A percentile compares a stretch with the other conserved stretches of the same genome.
phyloP scores from a whole-genome alignment of 305 asterid species.

The Withania somnifera region DNA sequence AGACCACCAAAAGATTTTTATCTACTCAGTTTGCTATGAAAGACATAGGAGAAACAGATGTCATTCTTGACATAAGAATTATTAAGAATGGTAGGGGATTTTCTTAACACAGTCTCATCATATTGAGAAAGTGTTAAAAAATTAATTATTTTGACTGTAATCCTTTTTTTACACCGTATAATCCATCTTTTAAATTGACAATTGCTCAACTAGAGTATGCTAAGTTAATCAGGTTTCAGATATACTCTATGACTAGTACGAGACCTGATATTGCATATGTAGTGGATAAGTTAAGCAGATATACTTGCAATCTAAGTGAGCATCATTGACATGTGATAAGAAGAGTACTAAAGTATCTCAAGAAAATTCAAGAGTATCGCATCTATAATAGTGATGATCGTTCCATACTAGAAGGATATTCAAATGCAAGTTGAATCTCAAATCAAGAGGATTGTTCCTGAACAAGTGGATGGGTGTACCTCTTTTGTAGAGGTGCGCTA shows the following conservation, averaged over 20 bases:
- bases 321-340: neutral
- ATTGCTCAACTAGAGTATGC: neutral
- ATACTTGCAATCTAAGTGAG: too few species aligned
- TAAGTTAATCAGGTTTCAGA: too few species aligned
- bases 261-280: neutral
- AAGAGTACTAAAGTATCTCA: neutral
- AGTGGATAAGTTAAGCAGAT: too few species aligned
- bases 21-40: neutral
- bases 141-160: too few species aligned
- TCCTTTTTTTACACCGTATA: neutral
- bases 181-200: too few species aligned
- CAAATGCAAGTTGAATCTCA: neutral
- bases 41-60: neutral
- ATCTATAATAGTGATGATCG: neutral
- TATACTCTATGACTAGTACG: neutral
- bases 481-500: neutral
- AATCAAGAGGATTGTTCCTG: neutral
- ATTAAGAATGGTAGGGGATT: neutral
- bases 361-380: neutral
- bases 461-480: too few species aligned
- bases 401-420: neutral
- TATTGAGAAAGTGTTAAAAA: neutral
- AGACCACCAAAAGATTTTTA: neutral
- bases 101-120: neutral
- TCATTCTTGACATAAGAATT: neutral